Conservation (phyloP, 352 stramenopile species). For the Pythium monospermum region DNA sequence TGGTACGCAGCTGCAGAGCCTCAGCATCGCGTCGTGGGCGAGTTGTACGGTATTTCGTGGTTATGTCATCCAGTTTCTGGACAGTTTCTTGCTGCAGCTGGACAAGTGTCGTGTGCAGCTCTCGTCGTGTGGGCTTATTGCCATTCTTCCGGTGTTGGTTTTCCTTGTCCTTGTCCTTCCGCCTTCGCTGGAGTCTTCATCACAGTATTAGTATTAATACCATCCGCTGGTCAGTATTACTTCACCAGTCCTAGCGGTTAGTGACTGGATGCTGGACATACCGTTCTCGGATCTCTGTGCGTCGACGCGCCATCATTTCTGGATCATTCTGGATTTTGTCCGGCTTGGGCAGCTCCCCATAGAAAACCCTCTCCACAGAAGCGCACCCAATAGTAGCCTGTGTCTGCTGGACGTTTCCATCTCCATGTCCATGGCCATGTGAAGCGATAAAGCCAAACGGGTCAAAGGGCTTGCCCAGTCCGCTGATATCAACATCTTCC, state of each 20-base stretch:
- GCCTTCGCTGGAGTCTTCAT: conserved; percentile 4
- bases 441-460: conserved; percentile 3
- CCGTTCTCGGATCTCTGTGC: conserved; percentile 15
- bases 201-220: background rate
- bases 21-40: conserved; percentile 17
- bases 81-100: conserved; percentile 24
- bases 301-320: conserved; percentile 5
- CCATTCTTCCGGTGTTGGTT: background rate
- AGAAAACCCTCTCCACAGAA: too few relatives aligned
- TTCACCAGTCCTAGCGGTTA: background rate
- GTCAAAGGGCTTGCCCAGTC: conserved; percentile 11
- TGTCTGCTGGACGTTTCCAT: too few relatives aligned
- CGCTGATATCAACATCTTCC: conserved; percentile 10
- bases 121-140: conserved; percentile 21
- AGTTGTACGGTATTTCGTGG: conserved; percentile 9
- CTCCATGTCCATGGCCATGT: background rate
- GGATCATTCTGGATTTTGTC: too few relatives aligned
- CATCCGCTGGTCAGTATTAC: background rate
- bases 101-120: conserved; percentile 43
- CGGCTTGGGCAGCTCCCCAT: too few relatives aligned
- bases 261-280: background rate
- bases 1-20: conserved; percentile 25
- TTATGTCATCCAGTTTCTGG: conserved; percentile 18
- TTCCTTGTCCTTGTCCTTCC: conserved; percentile 6
- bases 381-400: too few relatives aligned